Percentiles rank a stretch among this genome's conserved stretches.
Conservation (phyloP, 805 yeast species). For the Pichia occidentalis region DNA sequence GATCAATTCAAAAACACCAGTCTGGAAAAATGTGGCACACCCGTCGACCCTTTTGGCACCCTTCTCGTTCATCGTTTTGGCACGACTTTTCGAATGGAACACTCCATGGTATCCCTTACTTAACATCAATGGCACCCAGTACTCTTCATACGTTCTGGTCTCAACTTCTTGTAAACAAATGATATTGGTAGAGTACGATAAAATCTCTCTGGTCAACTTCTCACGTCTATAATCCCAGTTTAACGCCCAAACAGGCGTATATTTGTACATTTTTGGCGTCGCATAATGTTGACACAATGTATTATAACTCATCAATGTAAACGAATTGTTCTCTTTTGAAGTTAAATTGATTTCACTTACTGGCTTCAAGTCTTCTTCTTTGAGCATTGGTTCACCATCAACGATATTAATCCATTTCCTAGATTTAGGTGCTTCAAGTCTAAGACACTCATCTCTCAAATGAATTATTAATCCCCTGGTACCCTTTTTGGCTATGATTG, state of each 20-base stretch:
- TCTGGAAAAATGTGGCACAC: conserved; percentile 87
- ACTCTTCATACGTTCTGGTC: conserved; percentile 75
- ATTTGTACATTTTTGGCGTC: conserved; percentile 83
- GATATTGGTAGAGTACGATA: conserved; percentile 61
- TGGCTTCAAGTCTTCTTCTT: conserved; percentile 19
- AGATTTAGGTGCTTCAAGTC: conserved; percentile 56
- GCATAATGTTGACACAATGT: conserved; percentile 95
- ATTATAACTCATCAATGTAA: conserved; percentile 82
- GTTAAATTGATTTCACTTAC: conserved; percentile 23
- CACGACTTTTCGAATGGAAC: conserved; percentile 84
- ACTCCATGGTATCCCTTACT: conserved; percentile 73
- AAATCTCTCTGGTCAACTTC: conserved; percentile 64
- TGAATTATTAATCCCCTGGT: conserved; percentile 75
- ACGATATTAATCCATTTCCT: conserved; percentile 79
- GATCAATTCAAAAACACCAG: conserved; percentile 58
- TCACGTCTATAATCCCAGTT: conserved; percentile 88
- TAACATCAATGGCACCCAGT: conserved; percentile 71
- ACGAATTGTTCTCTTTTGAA: conserved; percentile 35
- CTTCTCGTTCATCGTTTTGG: conserved; percentile 75
- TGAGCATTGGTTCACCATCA: conserved; percentile 55
- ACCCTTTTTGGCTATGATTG: conserved; percentile 71
- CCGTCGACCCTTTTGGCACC: conserved; percentile 94
- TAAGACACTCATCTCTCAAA: conserved; percentile 77
- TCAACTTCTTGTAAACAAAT: conserved; percentile 96
- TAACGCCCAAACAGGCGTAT: conserved; percentile 96